Conservation (phyloP, 2,329 filamentous ascomycete genomes). For the Fusarium acutatum region DNA sequence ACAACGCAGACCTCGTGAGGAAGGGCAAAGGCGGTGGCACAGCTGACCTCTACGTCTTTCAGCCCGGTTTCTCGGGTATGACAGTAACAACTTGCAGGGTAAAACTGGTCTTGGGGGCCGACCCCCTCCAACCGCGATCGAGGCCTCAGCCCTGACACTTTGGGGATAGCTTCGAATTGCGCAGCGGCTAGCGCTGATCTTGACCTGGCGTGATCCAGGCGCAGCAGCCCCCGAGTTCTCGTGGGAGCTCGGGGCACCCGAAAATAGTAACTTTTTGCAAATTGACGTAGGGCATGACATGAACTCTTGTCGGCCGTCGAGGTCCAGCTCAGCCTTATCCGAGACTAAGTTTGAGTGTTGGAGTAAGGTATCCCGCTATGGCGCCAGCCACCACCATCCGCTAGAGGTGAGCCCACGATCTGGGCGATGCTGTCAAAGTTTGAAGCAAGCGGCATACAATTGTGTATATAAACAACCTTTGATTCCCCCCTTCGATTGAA, state of each 20-base stretch:
- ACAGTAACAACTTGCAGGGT: slow-evolving; percentile 1
- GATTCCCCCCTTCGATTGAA: neutral
- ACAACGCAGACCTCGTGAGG: neutral
- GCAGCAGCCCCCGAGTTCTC: slow-evolving; percentile 6
- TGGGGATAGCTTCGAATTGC: neutral
- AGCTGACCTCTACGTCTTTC: slow-evolving; percentile 12
- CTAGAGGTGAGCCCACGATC: neutral
- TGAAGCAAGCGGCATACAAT: neutral
- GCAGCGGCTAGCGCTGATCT: slow-evolving; percentile 12
- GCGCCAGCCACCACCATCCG: neutral
- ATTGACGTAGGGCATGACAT: neutral
- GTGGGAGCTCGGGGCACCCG: neutral
- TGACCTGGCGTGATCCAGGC: neutral
- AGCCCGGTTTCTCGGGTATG: neutral
- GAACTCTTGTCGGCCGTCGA: neutral
- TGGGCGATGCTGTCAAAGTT: neutral
- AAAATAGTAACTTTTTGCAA: slow-evolving; percentile 16
- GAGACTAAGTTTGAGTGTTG: neutral
- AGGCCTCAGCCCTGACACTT: slow-evolving; percentile 12
- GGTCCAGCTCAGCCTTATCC: slow-evolving; percentile 15
- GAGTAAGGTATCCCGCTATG: neutral
- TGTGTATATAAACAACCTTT: slow-evolving; percentile 13
- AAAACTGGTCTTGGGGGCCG: neutral
- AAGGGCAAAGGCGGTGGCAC: slow-evolving; percentile 14
- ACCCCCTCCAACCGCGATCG: neutral